Evolutionary conservation across 441 rosid genomes (phyloP).

Genomic region (Melastoma candidum): DNA sequence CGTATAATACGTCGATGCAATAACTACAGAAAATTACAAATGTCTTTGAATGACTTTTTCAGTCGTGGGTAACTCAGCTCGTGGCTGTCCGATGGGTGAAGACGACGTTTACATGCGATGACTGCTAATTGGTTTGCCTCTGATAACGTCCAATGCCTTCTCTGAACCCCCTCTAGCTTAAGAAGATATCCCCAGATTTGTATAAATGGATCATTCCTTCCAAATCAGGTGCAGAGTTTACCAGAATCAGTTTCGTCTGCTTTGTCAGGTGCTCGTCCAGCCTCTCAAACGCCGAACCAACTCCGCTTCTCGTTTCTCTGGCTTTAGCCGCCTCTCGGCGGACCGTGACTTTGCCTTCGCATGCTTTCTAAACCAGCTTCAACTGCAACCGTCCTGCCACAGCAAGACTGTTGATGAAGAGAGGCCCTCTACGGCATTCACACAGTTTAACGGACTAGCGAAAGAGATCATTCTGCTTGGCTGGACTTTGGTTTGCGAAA

Average conservation of each 20-base stretch:
- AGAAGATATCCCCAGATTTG: too few relatives aligned
- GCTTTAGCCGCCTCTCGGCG: slow-evolving; percentile 15
- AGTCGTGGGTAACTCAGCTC: too few relatives aligned
- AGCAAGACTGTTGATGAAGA: neutral
- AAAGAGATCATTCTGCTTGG: neutral
- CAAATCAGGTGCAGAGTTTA: too few relatives aligned
- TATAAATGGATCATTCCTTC: too few relatives aligned
- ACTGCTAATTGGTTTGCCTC: too few relatives aligned
- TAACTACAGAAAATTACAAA: too few relatives aligned
- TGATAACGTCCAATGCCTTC: too few relatives aligned
- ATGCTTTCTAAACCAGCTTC: slow-evolving; percentile 82
- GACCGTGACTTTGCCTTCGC: slow-evolving; percentile 36
- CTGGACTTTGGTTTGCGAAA: neutral
- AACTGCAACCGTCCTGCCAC: slow-evolving; percentile 74
- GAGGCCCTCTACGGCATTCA: neutral
- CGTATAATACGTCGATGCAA: too few relatives aligned
- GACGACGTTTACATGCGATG: too few relatives aligned
- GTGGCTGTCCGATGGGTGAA: too few relatives aligned
- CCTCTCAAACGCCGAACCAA: slow-evolving; percentile 73
- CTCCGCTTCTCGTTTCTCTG: slow-evolving; percentile 44
- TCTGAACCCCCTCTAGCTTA: too few relatives aligned
- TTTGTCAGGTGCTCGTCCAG: slow-evolving; percentile 54
- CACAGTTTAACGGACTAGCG: neutral
- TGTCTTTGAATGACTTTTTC: too few relatives aligned
- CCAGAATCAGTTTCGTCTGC: slow-evolving; percentile 8